Percentiles rank a stretch among this genome's conserved stretches.
phyloP scores from a whole-genome alignment of 257 asterid species.

The Coffea canephora region DNA sequence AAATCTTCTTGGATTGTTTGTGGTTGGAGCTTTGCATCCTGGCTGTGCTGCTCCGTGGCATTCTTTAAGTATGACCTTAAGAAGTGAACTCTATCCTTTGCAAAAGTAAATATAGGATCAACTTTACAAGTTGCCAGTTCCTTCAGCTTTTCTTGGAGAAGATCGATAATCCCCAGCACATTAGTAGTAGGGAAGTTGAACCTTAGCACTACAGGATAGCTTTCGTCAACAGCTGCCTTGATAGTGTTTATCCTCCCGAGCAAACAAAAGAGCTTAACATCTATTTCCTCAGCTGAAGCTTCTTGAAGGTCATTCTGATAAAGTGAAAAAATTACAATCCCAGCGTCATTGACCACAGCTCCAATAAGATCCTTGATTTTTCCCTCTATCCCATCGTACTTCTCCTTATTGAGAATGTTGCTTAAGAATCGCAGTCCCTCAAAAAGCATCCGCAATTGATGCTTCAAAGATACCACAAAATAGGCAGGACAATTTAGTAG shows the following conservation, averaged over 20 bases:
- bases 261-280: too few species aligned
- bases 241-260: too few species aligned
- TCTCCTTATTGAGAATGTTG: not conserved
- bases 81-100: not conserved
- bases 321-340: too few species aligned
- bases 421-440: not conserved
- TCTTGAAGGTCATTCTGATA: too few species aligned
- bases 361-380: not conserved
- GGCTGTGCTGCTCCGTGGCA: not conserved
- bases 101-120: not conserved
- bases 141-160: conserved; percentile 2
- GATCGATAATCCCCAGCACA: not conserved
- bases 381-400: not conserved
- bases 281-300: too few species aligned
- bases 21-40: not conserved
- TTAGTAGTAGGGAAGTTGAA: not conserved
- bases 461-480: too few species aligned
- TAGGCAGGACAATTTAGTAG: too few species aligned
- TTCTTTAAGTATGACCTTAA: not conserved
- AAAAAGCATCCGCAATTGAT: too few species aligned
- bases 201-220: too few species aligned
- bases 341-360: not conserved
- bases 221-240: too few species aligned
- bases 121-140: not conserved
- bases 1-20: too few species aligned